Conservation (phyloP, 2,329 filamentous ascomycete species). For the Penicillium sp. region DNA sequence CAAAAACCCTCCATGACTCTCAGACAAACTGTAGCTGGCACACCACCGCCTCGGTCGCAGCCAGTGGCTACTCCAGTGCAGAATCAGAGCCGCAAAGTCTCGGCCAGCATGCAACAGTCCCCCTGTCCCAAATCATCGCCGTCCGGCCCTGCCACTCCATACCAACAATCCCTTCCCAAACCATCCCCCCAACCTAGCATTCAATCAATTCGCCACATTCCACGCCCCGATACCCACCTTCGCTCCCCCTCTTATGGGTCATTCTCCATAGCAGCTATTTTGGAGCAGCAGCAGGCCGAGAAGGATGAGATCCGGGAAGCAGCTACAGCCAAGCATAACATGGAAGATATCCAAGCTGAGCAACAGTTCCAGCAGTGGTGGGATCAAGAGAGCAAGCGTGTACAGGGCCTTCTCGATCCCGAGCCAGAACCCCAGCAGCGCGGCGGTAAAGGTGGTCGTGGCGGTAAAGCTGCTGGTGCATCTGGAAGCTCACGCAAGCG, state of each 20-base stretch:
- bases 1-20: constrained; percentile 57
- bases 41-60: constrained; percentile 30
- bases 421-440: constrained; percentile 8
- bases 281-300: constrained; percentile 81
- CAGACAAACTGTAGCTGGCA: constrained; percentile 60
- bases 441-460: constrained; percentile 15
- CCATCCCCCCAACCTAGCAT: constrained; percentile 33
- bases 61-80: constrained; percentile 43
- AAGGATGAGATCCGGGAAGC: constrained; percentile 81
- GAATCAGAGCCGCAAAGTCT: constrained; percentile 45
- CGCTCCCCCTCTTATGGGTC: constrained; percentile 62
- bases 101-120: constrained; percentile 15
- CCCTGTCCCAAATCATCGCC: constrained; percentile 16
- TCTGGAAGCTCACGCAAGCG: constrained; percentile 17
- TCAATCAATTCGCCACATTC: constrained; percentile 53
- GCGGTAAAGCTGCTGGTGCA: constrained; percentile 12
- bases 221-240: constrained; percentile 30
- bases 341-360: constrained; percentile 94
- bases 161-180: constrained; percentile 21
- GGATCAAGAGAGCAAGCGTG: constrained; percentile 41
- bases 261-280: constrained; percentile 81
- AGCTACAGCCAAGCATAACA: constrained; percentile 74
- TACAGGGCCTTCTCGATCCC: constrained; percentile 32
- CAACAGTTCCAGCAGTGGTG: constrained; percentile 82
- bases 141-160: constrained; percentile 32